These are phyloP conservation scores for Trichoderma erinaceum DNA, from an alignment of 495 filamentous ascomycete genomes.

Conservation along the genomic window DNA sequence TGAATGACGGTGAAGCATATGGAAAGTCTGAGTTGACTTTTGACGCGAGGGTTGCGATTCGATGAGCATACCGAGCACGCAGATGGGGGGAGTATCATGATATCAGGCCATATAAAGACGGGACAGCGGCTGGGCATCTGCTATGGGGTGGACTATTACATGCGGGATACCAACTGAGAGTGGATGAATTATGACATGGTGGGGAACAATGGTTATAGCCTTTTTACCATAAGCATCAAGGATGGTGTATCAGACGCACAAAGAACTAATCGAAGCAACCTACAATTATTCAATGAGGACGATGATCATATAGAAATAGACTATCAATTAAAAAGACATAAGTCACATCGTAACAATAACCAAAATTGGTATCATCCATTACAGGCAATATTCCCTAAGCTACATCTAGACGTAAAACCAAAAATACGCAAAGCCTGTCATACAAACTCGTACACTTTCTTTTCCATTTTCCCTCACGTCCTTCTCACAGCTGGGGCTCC, in stretches of 20 bases:
- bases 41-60: neutral
- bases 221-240: too few species aligned
- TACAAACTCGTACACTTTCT: slow-evolving; percentile 3
- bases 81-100: neutral
- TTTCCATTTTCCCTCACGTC: neutral
- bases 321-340: neutral
- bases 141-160: too few species aligned
- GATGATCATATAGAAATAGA: neutral
- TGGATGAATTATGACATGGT: too few species aligned
- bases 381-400: slow-evolving; percentile 5
- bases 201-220: too few species aligned
- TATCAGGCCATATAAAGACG: neutral
- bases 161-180: too few species aligned
- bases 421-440: neutral
- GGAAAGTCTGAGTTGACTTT: neutral
- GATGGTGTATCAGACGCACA: too few species aligned
- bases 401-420: neutral
- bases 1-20: neutral
- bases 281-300: neutral
- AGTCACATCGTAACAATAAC: neutral
- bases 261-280: neutral
- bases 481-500: neutral
- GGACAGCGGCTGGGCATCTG: too few species aligned
- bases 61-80: too few species aligned
- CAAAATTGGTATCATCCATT: slow-evolving; percentile 9